Conservation (phyloP, 1,139 yeast species). For the Debaryomycetaceae sp. region DNA sequence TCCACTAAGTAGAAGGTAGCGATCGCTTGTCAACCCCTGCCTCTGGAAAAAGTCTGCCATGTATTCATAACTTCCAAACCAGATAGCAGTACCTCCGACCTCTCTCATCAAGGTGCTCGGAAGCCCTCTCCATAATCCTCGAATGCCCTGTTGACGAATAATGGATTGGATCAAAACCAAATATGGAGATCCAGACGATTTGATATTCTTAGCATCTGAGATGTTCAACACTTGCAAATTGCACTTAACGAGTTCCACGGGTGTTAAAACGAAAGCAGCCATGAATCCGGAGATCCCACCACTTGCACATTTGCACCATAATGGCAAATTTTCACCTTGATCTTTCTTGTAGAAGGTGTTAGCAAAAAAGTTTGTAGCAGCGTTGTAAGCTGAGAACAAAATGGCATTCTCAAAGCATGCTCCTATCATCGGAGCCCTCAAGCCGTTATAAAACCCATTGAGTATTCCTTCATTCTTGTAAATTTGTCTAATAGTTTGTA, state of each 20-base stretch:
- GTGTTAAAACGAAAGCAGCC: constrained; percentile 84
- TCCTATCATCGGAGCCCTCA: constrained; percentile 78
- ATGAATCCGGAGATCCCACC: constrained; percentile 83
- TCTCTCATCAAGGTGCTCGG: constrained; percentile 82
- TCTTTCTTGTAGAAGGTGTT: constrained; percentile 9
- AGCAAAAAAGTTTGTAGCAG: constrained; percentile 71
- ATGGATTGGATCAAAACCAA: constrained; percentile 41
- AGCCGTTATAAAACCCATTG: constrained; percentile 54
- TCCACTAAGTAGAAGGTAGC: constrained; percentile 69
- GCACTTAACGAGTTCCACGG: constrained; percentile 86
- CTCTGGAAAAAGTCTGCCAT: constrained; percentile 39
- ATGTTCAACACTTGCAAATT: constrained; percentile 74
- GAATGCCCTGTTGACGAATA: constrained; percentile 49
- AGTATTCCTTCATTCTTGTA: constrained; percentile 62
- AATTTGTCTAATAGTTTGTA: constrained; percentile 60
- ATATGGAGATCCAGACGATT: constrained; percentile 9
- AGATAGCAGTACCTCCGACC: constrained; percentile 85
- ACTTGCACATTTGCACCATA: constrained; percentile 48
- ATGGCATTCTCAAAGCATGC: constrained; percentile 78
- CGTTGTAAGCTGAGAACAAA: constrained; percentile 55
- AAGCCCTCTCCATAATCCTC: constrained; percentile 76
- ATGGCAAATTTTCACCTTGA: constrained; percentile 23
- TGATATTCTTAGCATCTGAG: constrained; percentile 8
- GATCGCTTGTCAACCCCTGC: constrained; percentile 27
- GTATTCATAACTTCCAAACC: constrained; percentile 88